These are phyloP conservation scores for Blastobotrys terrestris DNA, from an alignment of 805 yeast genomes.

Conservation along the genomic window DNA sequence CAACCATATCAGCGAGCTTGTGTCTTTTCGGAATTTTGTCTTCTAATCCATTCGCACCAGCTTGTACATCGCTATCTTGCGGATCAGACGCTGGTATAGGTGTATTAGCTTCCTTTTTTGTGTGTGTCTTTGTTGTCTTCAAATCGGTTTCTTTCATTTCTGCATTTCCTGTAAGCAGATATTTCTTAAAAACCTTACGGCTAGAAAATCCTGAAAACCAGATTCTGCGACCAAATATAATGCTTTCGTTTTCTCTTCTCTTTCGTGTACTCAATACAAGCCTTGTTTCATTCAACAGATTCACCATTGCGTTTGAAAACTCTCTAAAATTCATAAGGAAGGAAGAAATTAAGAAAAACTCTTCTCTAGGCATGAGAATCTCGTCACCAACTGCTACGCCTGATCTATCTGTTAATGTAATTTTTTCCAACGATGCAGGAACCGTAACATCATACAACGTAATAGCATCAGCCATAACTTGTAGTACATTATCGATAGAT, in stretches of 20 bases:
- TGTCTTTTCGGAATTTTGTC: slow-evolving; percentile 7
- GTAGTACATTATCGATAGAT: slow-evolving; percentile 23
- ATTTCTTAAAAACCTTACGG: slow-evolving; percentile 32
- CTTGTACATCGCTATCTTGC: background rate
- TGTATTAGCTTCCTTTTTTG: background rate
- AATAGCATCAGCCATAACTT: slow-evolving; percentile 29
- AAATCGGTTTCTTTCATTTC: slow-evolving; percentile 16
- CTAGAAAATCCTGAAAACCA: slow-evolving; percentile 41
- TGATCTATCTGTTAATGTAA: slow-evolving; percentile 10
- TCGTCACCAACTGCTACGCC: slow-evolving; percentile 21
- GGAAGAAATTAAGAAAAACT: slow-evolving; percentile 44
- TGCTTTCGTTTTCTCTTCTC: slow-evolving; percentile 31
- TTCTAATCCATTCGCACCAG: background rate
- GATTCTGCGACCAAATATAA: slow-evolving; percentile 32
- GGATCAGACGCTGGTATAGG: background rate
- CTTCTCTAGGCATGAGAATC: slow-evolving; percentile 41
- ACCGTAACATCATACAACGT: slow-evolving; percentile 32
- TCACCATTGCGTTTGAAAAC: slow-evolving; percentile 30
- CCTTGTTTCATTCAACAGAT: slow-evolving; percentile 30
- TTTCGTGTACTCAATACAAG: slow-evolving; percentile 29
- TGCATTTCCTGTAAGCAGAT: slow-evolving; percentile 26
- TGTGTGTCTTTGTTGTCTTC: background rate
- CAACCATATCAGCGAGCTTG: slow-evolving; percentile 19
- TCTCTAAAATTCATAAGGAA: slow-evolving; percentile 44
- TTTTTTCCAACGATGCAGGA: slow-evolving; percentile 31